Evolutionary conservation across 1,139 yeast species (phyloP), one percentile per base, ranked within the genome.

Genomic region (Hyphopichia wangnamkhiaoensis): DNA sequence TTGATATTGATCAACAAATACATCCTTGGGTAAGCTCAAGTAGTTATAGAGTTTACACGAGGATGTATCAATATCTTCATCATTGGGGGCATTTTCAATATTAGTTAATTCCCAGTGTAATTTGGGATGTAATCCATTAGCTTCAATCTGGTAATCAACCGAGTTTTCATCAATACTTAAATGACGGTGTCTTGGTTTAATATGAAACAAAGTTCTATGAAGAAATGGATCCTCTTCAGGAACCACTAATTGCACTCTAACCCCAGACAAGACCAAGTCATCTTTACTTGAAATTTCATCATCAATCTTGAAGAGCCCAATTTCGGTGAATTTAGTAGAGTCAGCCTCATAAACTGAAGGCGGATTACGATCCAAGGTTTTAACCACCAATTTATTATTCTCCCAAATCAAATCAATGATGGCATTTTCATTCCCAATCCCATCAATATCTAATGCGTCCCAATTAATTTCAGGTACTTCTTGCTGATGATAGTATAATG

Each of bases 1-100:
- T 48, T 71, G 74, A 45, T 67, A 71, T 47, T 63, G 58, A 48
- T 72, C 78, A 38, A 72, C 52, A 31, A 72, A 71, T n/a, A 71
- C 55, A 10, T 63, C 54, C 30, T 59, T 67, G 30, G 62, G 56
- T 12, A 72, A 47, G 14, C 55, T 55, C 35, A 66, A 43, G 46
- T 71, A 68, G 43, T 58, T 60, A 49, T 58, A 72, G 13, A 66
- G 43, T 38, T 58, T 55, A 45, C 78, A 72, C 4, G 21, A 9
- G 7, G 16, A n/a, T 16, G 54, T 52, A 21, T 39, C 26, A 2
- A 65, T 41, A 38, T 68, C 74, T 3, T 51, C 53, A 24, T 59
- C 63, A 0, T 30, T 9, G 3, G 68, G 59, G 3, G 35, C 45
- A 5, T 39, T 33, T 1, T 52, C 45, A 4, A 39, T 31, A 3